phyloP scores from a whole-genome alignment of 129 eudicot species.

The Cynara cardunculus region DNA sequence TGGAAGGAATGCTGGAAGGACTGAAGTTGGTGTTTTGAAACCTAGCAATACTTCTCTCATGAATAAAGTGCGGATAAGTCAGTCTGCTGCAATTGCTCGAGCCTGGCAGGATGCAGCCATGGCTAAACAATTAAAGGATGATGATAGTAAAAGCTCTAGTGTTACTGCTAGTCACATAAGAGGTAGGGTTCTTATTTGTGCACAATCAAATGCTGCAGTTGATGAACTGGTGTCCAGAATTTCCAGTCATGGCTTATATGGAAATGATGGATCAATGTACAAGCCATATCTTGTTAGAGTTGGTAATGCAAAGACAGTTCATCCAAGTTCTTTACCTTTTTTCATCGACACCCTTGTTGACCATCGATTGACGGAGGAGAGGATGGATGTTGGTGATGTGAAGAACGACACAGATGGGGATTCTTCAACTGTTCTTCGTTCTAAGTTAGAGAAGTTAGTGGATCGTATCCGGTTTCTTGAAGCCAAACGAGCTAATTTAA shows the following conservation, averaged over 20 bases:
- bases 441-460: slow-evolving; percentile 75
- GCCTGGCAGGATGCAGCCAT: slow-evolving; percentile 99
- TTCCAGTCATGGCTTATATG: slow-evolving; percentile 78
- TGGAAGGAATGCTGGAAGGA: slow-evolving; percentile 32
- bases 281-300: slow-evolving; percentile 98
- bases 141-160: slow-evolving; percentile 32
- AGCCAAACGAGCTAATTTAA: slow-evolving; percentile 80
- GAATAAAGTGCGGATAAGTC: slow-evolving; percentile 43
- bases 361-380: slow-evolving; percentile 61
- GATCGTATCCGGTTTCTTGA: slow-evolving; percentile 74
- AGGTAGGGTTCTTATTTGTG: slow-evolving; percentile 87
- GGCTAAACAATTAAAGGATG: slow-evolving; percentile 69
- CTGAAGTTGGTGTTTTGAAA: slow-evolving; percentile 22
- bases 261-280: slow-evolving; percentile 66
- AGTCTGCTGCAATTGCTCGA: slow-evolving; percentile 86
- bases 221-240: slow-evolving; percentile 94
- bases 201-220: slow-evolving; percentile 99
- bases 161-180: slow-evolving; percentile 30
- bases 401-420: slow-evolving; percentile 40
- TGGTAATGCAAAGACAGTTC: slow-evolving; percentile 95
- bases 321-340: slow-evolving; percentile 74
- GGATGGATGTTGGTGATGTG: slow-evolving; percentile 31
- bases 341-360: slow-evolving; percentile 93
- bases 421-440: slow-evolving; percentile 50
- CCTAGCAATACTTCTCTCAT: slow-evolving; percentile 20